These are phyloP conservation scores for Cladosporium cucumerinum DNA, from an alignment of 2,329 filamentous ascomycete species.

Conservation along the genomic window DNA sequence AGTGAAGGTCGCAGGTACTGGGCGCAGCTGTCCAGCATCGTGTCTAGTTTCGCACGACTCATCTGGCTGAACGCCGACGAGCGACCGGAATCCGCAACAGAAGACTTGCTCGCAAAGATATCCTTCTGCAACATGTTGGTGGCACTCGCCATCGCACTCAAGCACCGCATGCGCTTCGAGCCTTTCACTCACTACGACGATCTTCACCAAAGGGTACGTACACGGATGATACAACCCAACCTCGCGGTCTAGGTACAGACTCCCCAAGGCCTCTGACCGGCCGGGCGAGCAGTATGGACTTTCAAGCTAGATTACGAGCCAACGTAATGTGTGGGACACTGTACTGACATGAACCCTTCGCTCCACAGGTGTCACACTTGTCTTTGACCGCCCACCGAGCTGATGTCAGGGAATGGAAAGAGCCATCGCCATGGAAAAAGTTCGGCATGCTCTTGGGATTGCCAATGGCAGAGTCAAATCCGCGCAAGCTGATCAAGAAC, in stretches of 20 bases:
- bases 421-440: slow-evolving; percentile 28
- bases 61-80: slow-evolving; percentile 76
- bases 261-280: not conserved
- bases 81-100: slow-evolving; percentile 49
- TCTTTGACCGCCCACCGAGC: slow-evolving; percentile 69
- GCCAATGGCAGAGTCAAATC: slow-evolving; percentile 73
- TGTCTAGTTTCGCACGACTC: slow-evolving; percentile 53
- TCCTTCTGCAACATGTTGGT: slow-evolving; percentile 74
- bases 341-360: not conserved
- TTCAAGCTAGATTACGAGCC: not conserved
- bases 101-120: slow-evolving; percentile 67
- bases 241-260: not conserved
- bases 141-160: slow-evolving; percentile 72
- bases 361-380: slow-evolving; percentile 57
- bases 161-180: slow-evolving; percentile 81
- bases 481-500: slow-evolving; percentile 71
- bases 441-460: slow-evolving; percentile 70
- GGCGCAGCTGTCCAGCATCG: slow-evolving; percentile 57
- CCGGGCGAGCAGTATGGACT: not conserved
- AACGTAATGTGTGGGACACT: not conserved
- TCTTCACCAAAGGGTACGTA: slow-evolving; percentile 55
- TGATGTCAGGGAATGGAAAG: slow-evolving; percentile 43
- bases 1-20: slow-evolving; percentile 61
- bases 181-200: slow-evolving; percentile 76
- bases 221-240: not conserved